phyloP scores from a whole-genome alignment of 2,329 filamentous ascomycete genomes.

The Stemphylium lycopersici region DNA sequence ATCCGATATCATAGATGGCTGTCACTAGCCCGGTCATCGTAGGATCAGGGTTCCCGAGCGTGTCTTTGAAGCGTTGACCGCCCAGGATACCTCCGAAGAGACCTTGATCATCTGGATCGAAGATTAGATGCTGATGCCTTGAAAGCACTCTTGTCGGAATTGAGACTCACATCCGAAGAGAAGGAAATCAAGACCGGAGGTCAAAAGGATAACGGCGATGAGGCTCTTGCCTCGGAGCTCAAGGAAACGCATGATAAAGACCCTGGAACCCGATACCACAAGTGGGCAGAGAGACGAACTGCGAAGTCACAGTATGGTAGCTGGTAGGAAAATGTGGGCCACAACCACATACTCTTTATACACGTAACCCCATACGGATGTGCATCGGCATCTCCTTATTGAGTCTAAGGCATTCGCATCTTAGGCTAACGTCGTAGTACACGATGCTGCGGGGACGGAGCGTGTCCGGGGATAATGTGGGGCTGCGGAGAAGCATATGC shows the following conservation, averaged over 20 bases:
- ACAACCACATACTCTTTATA: slow-evolving; percentile 8
- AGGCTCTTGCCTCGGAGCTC: slow-evolving; percentile 23
- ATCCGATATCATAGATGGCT: slow-evolving; percentile 49
- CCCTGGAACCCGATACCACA: not conserved
- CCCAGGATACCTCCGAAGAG: slow-evolving; percentile 35
- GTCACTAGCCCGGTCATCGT: slow-evolving; percentile 47
- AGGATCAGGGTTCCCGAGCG: slow-evolving; percentile 15
- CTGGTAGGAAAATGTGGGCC: not conserved
- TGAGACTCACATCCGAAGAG: slow-evolving; percentile 21
- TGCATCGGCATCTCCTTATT: slow-evolving; percentile 13
- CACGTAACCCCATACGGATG: not conserved
- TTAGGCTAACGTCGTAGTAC: not conserved
- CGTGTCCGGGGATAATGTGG: slow-evolving; percentile 19
- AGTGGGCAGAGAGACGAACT: not conserved
- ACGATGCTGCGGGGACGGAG: not conserved
- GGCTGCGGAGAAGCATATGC: slow-evolving; percentile 12
- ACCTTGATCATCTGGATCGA: slow-evolving; percentile 30
- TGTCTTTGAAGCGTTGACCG: slow-evolving; percentile 29
- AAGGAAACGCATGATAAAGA: slow-evolving; percentile 12
- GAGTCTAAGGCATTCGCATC: not conserved
- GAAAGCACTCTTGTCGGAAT: too few relatives aligned
- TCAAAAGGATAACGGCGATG: slow-evolving; percentile 18
- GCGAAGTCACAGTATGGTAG: not conserved
- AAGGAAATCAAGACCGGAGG: slow-evolving; percentile 22
- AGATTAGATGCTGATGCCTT: not conserved